Conservation (phyloP, 2,329 filamentous ascomycete species). For the Aphanocladium album region DNA sequence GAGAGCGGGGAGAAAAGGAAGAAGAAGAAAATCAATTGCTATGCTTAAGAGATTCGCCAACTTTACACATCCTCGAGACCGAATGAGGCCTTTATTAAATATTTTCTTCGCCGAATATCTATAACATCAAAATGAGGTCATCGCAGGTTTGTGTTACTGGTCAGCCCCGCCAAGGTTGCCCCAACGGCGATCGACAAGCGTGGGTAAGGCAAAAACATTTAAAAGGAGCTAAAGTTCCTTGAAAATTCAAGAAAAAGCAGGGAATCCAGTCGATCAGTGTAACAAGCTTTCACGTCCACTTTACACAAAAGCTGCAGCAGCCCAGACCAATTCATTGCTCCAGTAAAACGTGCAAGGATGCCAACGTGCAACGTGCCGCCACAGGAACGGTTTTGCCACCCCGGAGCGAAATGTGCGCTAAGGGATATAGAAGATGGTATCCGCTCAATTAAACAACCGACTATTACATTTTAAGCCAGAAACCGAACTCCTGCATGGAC, state of each 20-base stretch:
- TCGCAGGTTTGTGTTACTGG: not conserved
- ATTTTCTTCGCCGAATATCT: not conserved
- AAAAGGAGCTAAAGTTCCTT: not conserved
- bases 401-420: too few species aligned
- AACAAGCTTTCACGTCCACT: not conserved
- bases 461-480: too few species aligned
- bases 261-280: not conserved
- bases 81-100: not conserved
- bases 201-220: not conserved
- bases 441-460: too few species aligned
- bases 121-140: constrained; percentile 14
- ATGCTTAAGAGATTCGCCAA: not conserved
- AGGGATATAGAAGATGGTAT: too few species aligned
- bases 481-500: not conserved
- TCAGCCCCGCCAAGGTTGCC: not conserved
- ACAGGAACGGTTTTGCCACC: too few species aligned
- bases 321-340: not conserved
- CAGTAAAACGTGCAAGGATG: not conserved
- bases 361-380: not conserved
- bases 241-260: not conserved
- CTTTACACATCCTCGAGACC: not conserved
- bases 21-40: not conserved
- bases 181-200: not conserved
- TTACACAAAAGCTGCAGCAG: not conserved
- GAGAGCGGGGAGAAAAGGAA: not conserved